Percentiles rank a stretch among this genome's conserved stretches.
Conservation (phyloP, 129 eudicot genomes). For the Chrysanthemum makinoi region DNA sequence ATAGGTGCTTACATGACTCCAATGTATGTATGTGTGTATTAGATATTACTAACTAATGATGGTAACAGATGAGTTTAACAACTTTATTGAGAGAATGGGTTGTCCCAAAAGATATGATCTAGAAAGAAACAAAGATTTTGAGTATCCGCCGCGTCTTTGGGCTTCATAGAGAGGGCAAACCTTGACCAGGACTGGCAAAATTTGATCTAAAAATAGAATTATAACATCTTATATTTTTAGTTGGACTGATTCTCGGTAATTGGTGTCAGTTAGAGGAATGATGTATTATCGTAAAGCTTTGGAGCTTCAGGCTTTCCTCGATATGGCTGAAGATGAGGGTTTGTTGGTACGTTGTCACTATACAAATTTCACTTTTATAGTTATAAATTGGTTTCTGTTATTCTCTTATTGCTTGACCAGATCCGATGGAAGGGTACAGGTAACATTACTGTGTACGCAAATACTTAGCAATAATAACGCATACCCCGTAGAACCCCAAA, state of each 20-base stretch:
- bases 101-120: slow-evolving; percentile 60
- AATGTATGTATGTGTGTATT: neutral
- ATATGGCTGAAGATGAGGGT: slow-evolving; percentile 96
- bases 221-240: slow-evolving; percentile 10
- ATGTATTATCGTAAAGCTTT: slow-evolving; percentile 98
- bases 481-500: no score
- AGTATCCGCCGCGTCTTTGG: slow-evolving; percentile 84
- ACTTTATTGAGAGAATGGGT: slow-evolving; percentile 75
- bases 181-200: slow-evolving; percentile 77
- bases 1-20: neutral
- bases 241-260: no score
- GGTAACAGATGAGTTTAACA: slow-evolving; percentile 77
- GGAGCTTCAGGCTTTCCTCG: no score
- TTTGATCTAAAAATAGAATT: neutral
- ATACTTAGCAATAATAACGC: no score
- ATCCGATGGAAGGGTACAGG: no score
- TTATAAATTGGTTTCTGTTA: no score
- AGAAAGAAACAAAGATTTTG: slow-evolving; percentile 51
- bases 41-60: neutral
- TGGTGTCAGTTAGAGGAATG: slow-evolving; percentile 78
- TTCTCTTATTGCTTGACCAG: no score
- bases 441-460: no score
- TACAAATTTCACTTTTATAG: no score
- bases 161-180: slow-evolving; percentile 96
- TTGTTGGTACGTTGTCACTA: neutral